Evolutionary conservation across 331 rosid species (phyloP).

Genomic region (Stylosanthes scabra): DNA sequence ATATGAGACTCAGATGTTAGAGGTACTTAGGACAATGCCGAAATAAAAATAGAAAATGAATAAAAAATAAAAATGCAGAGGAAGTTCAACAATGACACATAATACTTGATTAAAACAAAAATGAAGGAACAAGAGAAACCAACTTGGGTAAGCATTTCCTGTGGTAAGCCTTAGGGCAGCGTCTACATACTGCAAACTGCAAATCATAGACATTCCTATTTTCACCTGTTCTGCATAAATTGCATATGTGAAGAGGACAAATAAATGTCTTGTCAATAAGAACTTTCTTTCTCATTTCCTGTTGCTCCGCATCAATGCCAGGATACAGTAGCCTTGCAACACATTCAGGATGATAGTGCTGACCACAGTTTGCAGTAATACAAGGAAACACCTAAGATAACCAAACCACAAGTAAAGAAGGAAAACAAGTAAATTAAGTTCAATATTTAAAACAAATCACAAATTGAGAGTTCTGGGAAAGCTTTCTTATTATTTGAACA

Average conservation of each 20-base stretch:
- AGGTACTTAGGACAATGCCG: slow-evolving; percentile 1
- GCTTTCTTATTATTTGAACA: no score
- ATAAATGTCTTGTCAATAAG: slow-evolving; percentile 56
- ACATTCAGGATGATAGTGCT: slow-evolving; percentile 67
- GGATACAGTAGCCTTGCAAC: slow-evolving; percentile 53
- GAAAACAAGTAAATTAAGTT: slow-evolving; percentile 26
- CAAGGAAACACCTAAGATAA: slow-evolving; percentile 62
- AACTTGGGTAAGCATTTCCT: slow-evolving; percentile 76
- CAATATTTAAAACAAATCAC: slow-evolving; percentile 5
- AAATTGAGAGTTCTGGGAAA: background rate
- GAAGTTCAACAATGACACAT: slow-evolving; percentile 21
- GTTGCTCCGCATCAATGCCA: slow-evolving; percentile 35
- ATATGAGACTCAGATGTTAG: slow-evolving; percentile 1
- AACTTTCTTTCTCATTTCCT: slow-evolving; percentile 43
- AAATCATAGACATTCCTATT: slow-evolving; percentile 50
- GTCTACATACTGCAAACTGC: slow-evolving; percentile 71
- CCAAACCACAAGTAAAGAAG: slow-evolving; percentile 20
- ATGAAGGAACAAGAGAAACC: slow-evolving; percentile 8
- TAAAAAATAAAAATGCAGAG: background rate
- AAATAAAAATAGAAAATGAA: background rate
- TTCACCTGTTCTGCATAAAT: slow-evolving; percentile 58
- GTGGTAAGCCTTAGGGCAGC: slow-evolving; percentile 77
- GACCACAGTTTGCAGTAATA: slow-evolving; percentile 62
- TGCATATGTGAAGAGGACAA: slow-evolving; percentile 73
- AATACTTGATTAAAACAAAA: slow-evolving; percentile 11